These are phyloP conservation scores for Tieghemostelium lacteum DNA, from an alignment of 78 protist species.

Conservation along the genomic window DNA sequence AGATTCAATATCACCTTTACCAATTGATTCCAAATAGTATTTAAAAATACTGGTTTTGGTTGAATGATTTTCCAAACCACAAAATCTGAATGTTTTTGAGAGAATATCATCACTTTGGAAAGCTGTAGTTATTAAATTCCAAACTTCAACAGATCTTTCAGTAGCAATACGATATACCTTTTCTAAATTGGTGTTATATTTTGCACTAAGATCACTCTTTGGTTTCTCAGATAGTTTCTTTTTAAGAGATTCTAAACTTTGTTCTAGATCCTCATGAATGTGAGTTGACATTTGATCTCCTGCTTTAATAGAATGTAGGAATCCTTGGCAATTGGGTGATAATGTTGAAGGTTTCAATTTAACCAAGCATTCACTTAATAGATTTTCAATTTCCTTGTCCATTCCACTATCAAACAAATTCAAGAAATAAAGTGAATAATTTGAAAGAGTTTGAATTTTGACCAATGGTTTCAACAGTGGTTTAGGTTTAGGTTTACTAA, in stretches of 20 bases:
- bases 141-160: neutral
- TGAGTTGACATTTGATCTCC: neutral
- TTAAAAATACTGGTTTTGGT: neutral
- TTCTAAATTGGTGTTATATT: neutral
- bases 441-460: no score
- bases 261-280: neutral
- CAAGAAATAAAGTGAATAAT: neutral
- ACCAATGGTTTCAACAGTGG: neutral
- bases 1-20: neutral
- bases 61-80: neutral
- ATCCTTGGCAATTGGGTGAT: neutral
- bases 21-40: neutral
- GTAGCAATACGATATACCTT: neutral
- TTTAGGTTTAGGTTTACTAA: no score
- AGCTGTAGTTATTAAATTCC: neutral
- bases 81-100: neutral
- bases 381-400: neutral
- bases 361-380: neutral
- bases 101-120: neutral
- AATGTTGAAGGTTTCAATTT: neutral
- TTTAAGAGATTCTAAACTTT: neutral
- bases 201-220: neutral
- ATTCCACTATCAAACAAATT: neutral
- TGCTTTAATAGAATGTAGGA: no score
- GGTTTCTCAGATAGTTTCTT: no score